These are phyloP conservation scores for Phytophthora pisi DNA, from an alignment of 352 stramenopile genomes.

Conservation along the genomic window DNA sequence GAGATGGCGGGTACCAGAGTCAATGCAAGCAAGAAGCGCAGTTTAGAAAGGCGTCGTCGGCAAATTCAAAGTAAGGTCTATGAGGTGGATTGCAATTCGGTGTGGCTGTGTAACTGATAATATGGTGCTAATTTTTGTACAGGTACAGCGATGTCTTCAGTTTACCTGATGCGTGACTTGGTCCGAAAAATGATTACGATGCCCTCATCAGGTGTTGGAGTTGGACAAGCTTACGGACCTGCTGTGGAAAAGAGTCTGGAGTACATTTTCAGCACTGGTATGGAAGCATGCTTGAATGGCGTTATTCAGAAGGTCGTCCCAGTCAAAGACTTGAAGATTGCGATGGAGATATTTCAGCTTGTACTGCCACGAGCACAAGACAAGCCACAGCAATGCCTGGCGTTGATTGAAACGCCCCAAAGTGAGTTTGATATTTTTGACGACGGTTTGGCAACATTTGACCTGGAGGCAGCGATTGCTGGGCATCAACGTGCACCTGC, in stretches of 20 bases:
- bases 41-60: constrained; percentile 18
- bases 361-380: constrained; percentile 43
- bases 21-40: constrained; percentile 3
- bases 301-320: constrained; percentile 39
- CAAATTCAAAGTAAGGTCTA: constrained; percentile 41
- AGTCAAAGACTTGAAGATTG: constrained; percentile 44
- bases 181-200: constrained; percentile 34
- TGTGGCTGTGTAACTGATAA: neutral
- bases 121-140: constrained; percentile 4
- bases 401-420: constrained; percentile 10
- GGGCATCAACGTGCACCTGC: neutral
- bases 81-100: neutral
- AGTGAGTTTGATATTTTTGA: constrained; percentile 66
- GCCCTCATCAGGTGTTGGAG: constrained; percentile 17
- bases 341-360: constrained; percentile 63
- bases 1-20: constrained; percentile 3
- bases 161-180: constrained; percentile 57
- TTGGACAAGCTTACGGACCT: constrained; percentile 24
- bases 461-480: constrained; percentile 41
- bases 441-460: constrained; percentile 46
- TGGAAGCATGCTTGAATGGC: constrained; percentile 54
- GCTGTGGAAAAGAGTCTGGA: constrained; percentile 48
- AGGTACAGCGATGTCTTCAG: constrained; percentile 43
- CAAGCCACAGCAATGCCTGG: constrained; percentile 30
- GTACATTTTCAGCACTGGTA: constrained; percentile 45